Percentiles rank a stretch among this genome's conserved stretches.
Conservation (phyloP, 2,329 filamentous ascomycete species). For the Juglanconis juglandina region DNA sequence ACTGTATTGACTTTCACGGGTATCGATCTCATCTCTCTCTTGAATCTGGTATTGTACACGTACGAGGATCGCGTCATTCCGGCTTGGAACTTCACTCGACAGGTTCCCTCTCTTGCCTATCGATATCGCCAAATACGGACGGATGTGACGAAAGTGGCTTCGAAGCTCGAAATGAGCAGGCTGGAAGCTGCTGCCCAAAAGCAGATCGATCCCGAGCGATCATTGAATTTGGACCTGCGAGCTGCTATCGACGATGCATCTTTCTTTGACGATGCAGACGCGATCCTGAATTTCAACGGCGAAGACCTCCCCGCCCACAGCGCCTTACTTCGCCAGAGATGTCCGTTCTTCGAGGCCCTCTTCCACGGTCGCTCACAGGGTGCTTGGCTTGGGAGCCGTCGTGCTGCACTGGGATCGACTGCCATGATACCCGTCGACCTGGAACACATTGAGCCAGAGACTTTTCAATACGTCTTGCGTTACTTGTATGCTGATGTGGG, state of each 20-base stretch:
- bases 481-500: conserved; percentile 83
- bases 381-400: conserved; percentile 73
- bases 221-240: conserved; percentile 67
- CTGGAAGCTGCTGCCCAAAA: conserved; percentile 76
- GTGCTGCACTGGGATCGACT: conserved; percentile 37
- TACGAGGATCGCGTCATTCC: conserved; percentile 80
- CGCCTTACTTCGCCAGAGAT: conserved; percentile 73
- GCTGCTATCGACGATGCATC: conserved; percentile 62
- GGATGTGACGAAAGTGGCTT: conserved; percentile 85
- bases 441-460: conserved; percentile 69
- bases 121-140: conserved; percentile 75
- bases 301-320: conserved; percentile 74
- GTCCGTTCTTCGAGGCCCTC: conserved; percentile 86
- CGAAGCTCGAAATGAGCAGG: conserved; percentile 63
- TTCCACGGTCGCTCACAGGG: conserved; percentile 86
- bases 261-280: conserved; percentile 78
- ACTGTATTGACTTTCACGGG: conserved; percentile 61
- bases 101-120: conserved; percentile 61
- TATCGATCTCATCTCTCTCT: conserved; percentile 71
- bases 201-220: conserved; percentile 63
- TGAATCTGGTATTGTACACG: conserved; percentile 75
- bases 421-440: conserved; percentile 69
- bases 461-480: conserved; percentile 75
- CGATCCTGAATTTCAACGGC: conserved; percentile 73
- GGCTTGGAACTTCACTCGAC: conserved; percentile 77